Percentiles rank a stretch among this genome's conserved stretches.
These are phyloP conservation scores for Nemania sp. DNA, from an alignment of 2,329 filamentous ascomycete genomes.

Conservation along the genomic window DNA sequence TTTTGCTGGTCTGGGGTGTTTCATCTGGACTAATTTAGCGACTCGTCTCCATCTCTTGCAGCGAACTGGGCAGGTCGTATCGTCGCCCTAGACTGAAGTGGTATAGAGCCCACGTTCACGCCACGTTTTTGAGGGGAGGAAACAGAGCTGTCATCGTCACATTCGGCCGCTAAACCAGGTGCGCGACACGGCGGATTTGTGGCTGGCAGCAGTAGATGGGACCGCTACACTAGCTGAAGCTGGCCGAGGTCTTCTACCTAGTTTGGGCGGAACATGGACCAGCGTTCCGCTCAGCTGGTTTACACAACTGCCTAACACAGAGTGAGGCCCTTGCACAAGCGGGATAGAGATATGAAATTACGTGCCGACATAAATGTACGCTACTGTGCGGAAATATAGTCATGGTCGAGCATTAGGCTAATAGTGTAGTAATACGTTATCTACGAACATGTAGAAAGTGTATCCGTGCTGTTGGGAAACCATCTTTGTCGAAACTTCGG, in stretches of 20 bases:
- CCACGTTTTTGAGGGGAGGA: conserved; percentile 17
- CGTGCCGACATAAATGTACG: no score
- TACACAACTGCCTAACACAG: background rate
- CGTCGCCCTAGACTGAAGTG: background rate
- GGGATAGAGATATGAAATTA: conserved; percentile 2
- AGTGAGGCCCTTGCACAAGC: background rate
- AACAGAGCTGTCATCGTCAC: background rate
- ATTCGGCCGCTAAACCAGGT: background rate
- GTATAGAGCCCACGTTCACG: conserved; percentile 17
- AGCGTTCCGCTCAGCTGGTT: background rate
- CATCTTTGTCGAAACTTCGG: background rate
- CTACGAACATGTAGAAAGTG: background rate
- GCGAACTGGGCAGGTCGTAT: conserved; percentile 14
- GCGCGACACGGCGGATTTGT: background rate
- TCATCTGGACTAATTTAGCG: conserved; percentile 18
- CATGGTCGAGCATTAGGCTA: conserved; percentile 17
- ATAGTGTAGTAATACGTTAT: background rate
- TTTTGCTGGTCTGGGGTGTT: conserved; percentile 20
- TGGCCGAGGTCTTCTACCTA: no score
- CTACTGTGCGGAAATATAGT: no score
- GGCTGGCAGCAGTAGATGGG: background rate
- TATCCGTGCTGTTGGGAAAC: conserved; percentile 1
- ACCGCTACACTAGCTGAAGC: no score
- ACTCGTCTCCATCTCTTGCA: conserved; percentile 2
- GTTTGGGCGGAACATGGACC: background rate